Percentiles rank a stretch among this genome's conserved stretches.
These are phyloP conservation scores for Sugiyamaella japonica DNA, from an alignment of 1,139 yeast genomes.

Conservation along the genomic window DNA sequence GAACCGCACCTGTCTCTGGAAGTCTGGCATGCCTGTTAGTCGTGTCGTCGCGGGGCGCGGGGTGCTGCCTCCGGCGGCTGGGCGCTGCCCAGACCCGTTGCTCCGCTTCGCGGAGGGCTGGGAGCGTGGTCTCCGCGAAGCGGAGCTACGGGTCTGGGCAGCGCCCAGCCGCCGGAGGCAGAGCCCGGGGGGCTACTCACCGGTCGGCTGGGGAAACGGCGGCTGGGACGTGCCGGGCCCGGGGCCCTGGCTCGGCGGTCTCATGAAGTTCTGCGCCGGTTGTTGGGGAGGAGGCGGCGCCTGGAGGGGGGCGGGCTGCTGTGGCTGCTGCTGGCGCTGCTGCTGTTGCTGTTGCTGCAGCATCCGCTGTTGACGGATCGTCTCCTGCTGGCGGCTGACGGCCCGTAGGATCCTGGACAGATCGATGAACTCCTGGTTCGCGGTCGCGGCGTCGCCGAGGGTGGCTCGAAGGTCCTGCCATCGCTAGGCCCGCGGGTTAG, in stretches of 20 bases:
- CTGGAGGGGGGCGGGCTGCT: no score
- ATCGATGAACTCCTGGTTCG: conserved; percentile 40
- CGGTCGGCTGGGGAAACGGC: background rate
- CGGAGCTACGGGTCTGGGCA: no score
- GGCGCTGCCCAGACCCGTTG: no score
- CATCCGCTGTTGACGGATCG: conserved; percentile 34
- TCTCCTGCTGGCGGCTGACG: conserved; percentile 39
- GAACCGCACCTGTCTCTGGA: conserved; percentile 6
- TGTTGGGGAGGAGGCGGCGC: background rate
- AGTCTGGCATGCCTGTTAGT: conserved; percentile 2
- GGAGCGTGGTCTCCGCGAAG: no score
- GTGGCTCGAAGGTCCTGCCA: conserved; percentile 38
- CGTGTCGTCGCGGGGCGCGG: no score
- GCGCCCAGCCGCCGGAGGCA: no score
- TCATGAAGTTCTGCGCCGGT: conserved; percentile 1
- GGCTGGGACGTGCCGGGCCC: background rate
- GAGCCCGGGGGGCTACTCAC: background rate
- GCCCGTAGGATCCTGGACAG: conserved; percentile 35
- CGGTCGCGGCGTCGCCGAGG: conserved; percentile 42
- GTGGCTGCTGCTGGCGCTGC: conserved; percentile 33
- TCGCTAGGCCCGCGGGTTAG: conserved; percentile 39
- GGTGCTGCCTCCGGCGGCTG: no score
- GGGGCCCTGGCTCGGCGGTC: conserved; percentile 4
- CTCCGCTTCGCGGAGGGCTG: no score
- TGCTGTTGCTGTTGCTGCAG: conserved; percentile 54